phyloP scores from a whole-genome alignment of 139 green algal species.

The Picochlorum sp. region DNA sequence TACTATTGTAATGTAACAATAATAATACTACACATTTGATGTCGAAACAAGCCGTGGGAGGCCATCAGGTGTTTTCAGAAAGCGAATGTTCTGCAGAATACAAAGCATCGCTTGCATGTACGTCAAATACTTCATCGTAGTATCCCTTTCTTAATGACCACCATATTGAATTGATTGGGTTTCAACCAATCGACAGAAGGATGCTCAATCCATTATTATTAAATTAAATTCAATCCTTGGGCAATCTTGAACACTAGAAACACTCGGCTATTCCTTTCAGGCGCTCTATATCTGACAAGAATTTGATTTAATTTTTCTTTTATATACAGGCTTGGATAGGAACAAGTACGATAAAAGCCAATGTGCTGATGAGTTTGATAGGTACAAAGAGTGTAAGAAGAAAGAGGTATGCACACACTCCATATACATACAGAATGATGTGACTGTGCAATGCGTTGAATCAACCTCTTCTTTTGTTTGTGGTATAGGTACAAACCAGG shows the following conservation, averaged over 20 bases:
- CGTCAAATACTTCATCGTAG: neutral
- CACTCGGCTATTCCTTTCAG: too few relatives aligned
- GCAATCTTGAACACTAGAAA: too few relatives aligned
- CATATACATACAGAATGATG: too few relatives aligned
- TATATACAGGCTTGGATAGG: conserved; percentile 20
- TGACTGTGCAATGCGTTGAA: too few relatives aligned
- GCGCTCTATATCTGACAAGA: neutral
- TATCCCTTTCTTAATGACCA: neutral
- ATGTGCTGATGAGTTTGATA: conserved; percentile 20
- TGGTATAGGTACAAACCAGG: too few relatives aligned
- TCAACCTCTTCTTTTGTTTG: too few relatives aligned
- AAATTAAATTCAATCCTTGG: too few relatives aligned
- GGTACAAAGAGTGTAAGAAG: conserved; percentile 30
- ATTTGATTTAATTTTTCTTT: neutral
- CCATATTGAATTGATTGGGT: neutral
- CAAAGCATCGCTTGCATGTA: conserved; percentile 1
- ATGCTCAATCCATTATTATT: neutral
- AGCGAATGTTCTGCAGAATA: neutral
- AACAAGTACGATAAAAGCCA: conserved; percentile 22
- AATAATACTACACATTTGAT: neutral
- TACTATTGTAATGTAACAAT: neutral
- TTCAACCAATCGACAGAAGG: neutral
- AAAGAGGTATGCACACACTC: conserved; percentile 5
- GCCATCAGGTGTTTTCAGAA: neutral
- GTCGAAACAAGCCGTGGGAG: neutral